Evolutionary conservation across 2,329 filamentous ascomycete genomes (phyloP).

Genomic region (Penicillium decumbens): DNA sequence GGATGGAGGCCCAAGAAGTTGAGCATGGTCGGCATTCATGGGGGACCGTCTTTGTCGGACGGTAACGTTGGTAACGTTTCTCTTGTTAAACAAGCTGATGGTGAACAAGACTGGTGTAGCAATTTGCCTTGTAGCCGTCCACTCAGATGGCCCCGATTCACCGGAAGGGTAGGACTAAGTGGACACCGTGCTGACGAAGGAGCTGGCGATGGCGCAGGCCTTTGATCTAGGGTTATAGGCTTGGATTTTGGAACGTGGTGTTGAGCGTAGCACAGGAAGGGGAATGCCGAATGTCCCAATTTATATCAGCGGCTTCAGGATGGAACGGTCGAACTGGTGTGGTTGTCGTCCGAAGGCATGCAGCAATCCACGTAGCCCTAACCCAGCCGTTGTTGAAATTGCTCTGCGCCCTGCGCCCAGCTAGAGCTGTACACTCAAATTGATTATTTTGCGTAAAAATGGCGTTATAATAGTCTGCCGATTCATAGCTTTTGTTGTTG

Average conservation of each 20-base stretch:
- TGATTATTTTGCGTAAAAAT: neutral
- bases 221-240: neutral
- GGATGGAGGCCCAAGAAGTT: conserved; percentile 2
- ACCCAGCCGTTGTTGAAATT: conserved; percentile 3
- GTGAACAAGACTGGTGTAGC: conserved; percentile 3
- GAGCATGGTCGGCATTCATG: neutral
- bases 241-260: neutral
- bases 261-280: conserved; percentile 1
- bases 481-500: neutral
- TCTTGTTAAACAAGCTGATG: conserved; percentile 5
- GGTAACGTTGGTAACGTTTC: conserved; percentile 6
- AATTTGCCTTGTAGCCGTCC: neutral
- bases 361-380: conserved; percentile 3
- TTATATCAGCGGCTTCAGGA: neutral
- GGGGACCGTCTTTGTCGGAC: conserved; percentile 1
- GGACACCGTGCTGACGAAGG: neutral
- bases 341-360: conserved; percentile 3
- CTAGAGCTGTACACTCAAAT: neutral
- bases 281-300: conserved; percentile 2
- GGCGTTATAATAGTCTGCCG: neutral
- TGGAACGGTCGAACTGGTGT: neutral
- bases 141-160: neutral
- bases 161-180: neutral
- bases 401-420: neutral
- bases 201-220: neutral